phyloP scores from a whole-genome alignment of 2,329 filamentous ascomycete genomes.

The Aspergillus costaricaensis region DNA sequence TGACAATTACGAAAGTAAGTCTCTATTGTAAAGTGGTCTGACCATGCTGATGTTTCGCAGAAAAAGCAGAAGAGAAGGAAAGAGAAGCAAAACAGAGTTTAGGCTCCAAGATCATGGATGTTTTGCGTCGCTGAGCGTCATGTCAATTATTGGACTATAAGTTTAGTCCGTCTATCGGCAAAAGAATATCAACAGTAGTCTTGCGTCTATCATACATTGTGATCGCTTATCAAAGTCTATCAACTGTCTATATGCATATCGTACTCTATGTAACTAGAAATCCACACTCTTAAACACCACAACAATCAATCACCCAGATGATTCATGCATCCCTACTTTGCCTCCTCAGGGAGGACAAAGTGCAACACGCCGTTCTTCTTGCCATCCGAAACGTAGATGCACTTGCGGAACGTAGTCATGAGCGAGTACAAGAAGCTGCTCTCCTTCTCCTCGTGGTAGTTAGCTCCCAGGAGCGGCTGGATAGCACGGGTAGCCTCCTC shows the following conservation, averaged over 20 bases:
- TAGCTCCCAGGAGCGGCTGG: slow-evolving; percentile 56
- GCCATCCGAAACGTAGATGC: slow-evolving; percentile 50
- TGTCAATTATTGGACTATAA: too few species aligned
- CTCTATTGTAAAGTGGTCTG: too few species aligned
- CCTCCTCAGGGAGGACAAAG: slow-evolving; percentile 18
- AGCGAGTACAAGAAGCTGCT: slow-evolving; percentile 50
- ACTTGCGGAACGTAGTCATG: slow-evolving; percentile 50
- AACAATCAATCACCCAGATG: not conserved
- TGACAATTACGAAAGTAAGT: too few species aligned
- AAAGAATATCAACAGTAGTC: too few species aligned
- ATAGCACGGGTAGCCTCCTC: slow-evolving; percentile 61
- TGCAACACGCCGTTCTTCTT: slow-evolving; percentile 22
- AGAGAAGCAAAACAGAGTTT: too few species aligned
- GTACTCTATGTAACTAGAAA: not conserved
- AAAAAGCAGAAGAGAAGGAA: too few species aligned
- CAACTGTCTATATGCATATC: not conserved
- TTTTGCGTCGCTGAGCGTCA: too few species aligned
- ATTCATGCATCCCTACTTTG: slow-evolving; percentile 2
- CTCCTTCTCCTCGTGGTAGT: slow-evolving; percentile 47
- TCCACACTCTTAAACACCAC: not conserved
- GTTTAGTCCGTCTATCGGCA: too few species aligned
- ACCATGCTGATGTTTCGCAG: too few species aligned
- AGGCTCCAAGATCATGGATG: too few species aligned
- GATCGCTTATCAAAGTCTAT: too few species aligned
- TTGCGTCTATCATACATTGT: too few species aligned